A percentile compares a stretch with the other conserved stretches of the same genome.
phyloP scores from a whole-genome alignment of 352 stramenopile genomes.

The Hyaloperonospora arabidopsidis region DNA sequence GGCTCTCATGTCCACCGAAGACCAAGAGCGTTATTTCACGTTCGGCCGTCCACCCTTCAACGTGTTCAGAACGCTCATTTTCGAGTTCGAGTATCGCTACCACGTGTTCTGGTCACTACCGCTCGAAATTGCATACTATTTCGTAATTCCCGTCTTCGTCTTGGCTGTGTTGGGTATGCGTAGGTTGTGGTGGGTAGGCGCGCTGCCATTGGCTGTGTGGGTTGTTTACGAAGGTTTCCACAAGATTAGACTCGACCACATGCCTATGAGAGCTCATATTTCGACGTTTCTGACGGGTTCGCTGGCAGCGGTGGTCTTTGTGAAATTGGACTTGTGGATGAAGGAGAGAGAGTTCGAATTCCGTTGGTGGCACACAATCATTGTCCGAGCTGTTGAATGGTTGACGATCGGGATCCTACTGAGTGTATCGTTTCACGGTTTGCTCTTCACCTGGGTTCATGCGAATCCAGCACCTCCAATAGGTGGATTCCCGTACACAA shows the following conservation, averaged over 20 bases:
- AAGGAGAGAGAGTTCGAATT: constrained; percentile 2
- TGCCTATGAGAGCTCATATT: constrained; percentile 5
- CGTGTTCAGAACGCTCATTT: constrained; percentile 7
- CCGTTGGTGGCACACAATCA: constrained; percentile 9
- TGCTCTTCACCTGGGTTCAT: constrained; percentile 25
- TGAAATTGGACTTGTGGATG: constrained; percentile 5
- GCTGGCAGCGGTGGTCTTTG: constrained; percentile 7
- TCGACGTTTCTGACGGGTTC: constrained; percentile 11
- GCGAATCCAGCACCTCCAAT: constrained; percentile 4
- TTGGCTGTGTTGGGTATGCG: constrained; percentile 2
- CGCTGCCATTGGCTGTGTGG: constrained; percentile 6
- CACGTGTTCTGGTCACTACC: constrained; percentile 11
- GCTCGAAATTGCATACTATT: constrained; percentile 15
- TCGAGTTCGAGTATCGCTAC: constrained; percentile 7
- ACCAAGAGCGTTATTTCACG: constrained; percentile 7
- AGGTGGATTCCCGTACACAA: constrained; percentile 15
- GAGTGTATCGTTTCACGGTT: constrained; percentile 18
- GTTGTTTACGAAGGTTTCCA: constrained; percentile 11
- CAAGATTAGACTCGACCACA: constrained; percentile 3
- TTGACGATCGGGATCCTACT: constrained; percentile 22
- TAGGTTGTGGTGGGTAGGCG: constrained; percentile 9
- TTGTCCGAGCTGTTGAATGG: constrained; percentile 19
- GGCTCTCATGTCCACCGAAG: constrained; percentile 8
- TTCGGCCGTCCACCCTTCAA: constrained; percentile 2
- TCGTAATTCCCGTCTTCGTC: constrained; percentile 8